A percentile compares a stretch with the other conserved stretches of the same genome.
phyloP scores from a whole-genome alignment of 768 basidiomycete genomes.

The Termitomyces sp. region DNA sequence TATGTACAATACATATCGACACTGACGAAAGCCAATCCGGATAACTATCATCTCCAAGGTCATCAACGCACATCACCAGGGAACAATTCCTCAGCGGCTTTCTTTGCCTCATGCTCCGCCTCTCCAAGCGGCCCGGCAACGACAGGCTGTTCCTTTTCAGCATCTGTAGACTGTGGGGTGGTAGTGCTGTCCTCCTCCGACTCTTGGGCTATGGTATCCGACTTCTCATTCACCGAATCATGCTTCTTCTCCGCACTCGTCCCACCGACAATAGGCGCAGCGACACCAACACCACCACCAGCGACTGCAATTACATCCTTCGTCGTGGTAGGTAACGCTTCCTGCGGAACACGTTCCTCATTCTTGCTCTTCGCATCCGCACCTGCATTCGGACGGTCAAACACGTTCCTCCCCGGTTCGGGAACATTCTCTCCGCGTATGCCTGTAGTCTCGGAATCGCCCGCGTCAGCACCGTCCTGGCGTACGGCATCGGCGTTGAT shows the following conservation, averaged over 20 bases:
- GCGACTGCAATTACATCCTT: constrained; percentile 7
- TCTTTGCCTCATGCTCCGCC: constrained; percentile 12
- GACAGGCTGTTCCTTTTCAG: constrained; percentile 2
- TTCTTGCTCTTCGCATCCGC: constrained; percentile 36
- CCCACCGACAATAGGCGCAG: constrained; percentile 10
- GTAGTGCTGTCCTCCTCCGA: background rate
- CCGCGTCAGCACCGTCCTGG: constrained; percentile 5
- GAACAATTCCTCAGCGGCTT: constrained; percentile 10
- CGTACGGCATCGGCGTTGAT: constrained; percentile 3
- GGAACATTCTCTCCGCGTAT: constrained; percentile 45
- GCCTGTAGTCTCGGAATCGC: constrained; percentile 18
- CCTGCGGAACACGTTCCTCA: background rate
- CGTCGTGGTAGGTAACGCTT: constrained; percentile 9
- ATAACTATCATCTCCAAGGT: background rate
- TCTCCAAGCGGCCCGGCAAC: constrained; percentile 6
- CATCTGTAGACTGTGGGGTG: background rate
- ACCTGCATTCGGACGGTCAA: constrained; percentile 41
- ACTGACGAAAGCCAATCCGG: background rate
- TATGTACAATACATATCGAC: background rate
- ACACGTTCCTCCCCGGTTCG: constrained; percentile 74
- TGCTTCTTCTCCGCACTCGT: constrained; percentile 9
- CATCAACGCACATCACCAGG: constrained; percentile 3
- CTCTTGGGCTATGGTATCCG: background rate
- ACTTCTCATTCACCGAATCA: background rate
- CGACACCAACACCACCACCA: constrained; percentile 7